Evolutionary conservation across 306 rosid genomes (phyloP), one percentile per base, ranked within the genome.

Genomic region (Medicago arabica): DNA sequence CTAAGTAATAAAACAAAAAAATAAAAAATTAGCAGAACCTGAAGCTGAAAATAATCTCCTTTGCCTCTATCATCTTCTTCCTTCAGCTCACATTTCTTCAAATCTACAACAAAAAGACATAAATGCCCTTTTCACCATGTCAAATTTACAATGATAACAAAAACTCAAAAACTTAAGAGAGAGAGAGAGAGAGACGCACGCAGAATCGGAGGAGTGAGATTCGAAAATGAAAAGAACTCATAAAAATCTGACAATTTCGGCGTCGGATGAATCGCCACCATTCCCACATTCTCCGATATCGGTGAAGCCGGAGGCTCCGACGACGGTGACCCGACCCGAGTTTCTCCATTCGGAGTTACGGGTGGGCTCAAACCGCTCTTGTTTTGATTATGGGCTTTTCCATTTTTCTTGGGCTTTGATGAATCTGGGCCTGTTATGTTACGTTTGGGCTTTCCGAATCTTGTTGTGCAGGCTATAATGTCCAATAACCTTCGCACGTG

Each of bases 161-260:
- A 31, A 67, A 18, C 1, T 10, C 31, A 59, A 61, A 47, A 58
- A 46, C 40, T 3, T 3, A n/a, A 50, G 63, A 21, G 12, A 67
- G 25, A 67, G 72, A 41, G 67, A 41, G 67, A 12, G 49, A 58
- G 69, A 60, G 2, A 86, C 97, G 38, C 69, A 95, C 98, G 79
- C 47, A 89, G 80, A 81, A 95, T 83, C 9, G 98, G 97, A 9
- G 97, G 86, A 43, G 96, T 47, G 65, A 90, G 74, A 54, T 90
- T 92, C 43, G 97, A 81, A 78, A 95, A 83, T 0, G 96, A 85
- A 86, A 95, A 90, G 86, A 95, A 95, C 50, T 95, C 98, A 55
- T 91, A 95, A 86, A 95, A 95, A 66, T 92, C 93, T 23, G 98
- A 89, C 28, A 95, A 89, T 81, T 89, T 95, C 43, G 98, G 97